A percentile compares a stretch with the other conserved stretches of the same genome.
phyloP scores from a whole-genome alignment of 2,329 filamentous ascomycete species.

The Hypoxylon sp. region DNA sequence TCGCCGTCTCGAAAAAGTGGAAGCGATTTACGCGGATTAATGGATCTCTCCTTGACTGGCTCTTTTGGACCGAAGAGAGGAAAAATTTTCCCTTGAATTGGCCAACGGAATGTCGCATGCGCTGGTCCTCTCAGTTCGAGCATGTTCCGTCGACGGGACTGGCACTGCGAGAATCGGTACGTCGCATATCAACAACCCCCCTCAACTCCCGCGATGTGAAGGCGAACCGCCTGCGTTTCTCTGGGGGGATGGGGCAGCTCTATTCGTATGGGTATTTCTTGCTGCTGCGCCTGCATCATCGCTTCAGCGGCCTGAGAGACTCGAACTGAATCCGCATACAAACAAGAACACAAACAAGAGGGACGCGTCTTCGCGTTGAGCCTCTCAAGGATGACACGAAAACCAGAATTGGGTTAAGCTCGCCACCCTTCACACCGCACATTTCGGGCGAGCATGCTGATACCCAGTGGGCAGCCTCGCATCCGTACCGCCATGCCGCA shows the following conservation, averaged over 20 bases:
- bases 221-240: conserved; percentile 1
- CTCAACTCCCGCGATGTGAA: conserved; percentile 30
- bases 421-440: conserved; percentile 33
- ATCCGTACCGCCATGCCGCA: not conserved
- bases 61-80: conserved; percentile 1
- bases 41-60: conserved; percentile 26
- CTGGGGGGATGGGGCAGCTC: conserved; percentile 18
- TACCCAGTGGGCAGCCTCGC: not conserved
- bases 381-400: not conserved
- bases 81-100: conserved; percentile 32
- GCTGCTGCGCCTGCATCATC: conserved; percentile 22
- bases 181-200: no score
- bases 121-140: conserved; percentile 26
- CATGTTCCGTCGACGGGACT: conserved; percentile 21
- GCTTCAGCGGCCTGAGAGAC: conserved; percentile 19
- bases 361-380: conserved; percentile 17
- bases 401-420: conserved; percentile 14
- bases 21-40: conserved; percentile 29
- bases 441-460: conserved; percentile 13
- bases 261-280: conserved; percentile 16
- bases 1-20: conserved; percentile 29
- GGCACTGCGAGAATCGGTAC: no score
- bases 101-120: conserved; percentile 30
- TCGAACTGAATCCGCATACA: conserved; percentile 17
- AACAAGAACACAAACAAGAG: no score